Evolutionary conservation across 2,329 filamentous ascomycete genomes (phyloP).

Genomic region (Botrytis aclada): DNA sequence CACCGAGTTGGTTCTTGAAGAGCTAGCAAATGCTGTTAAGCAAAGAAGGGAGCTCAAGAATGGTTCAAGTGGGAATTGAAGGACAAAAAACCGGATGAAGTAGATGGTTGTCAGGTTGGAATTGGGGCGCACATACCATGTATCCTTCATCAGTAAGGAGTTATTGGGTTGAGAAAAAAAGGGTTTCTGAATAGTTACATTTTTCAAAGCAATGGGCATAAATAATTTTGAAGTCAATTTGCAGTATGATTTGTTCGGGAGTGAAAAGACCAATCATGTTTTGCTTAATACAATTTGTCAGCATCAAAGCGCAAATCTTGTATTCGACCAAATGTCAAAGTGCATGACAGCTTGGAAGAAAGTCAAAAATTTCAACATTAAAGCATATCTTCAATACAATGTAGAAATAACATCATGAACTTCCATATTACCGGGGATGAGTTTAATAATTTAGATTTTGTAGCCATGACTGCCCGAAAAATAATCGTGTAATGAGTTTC

Average conservation of each 20-base stretch:
- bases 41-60: conserved; percentile 56
- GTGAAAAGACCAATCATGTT: conserved; percentile 2
- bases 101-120: not conserved
- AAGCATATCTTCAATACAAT: not conserved
- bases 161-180: conserved; percentile 7
- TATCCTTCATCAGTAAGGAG: not conserved
- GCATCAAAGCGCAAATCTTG: not conserved
- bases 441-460: not conserved
- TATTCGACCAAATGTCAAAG: not conserved
- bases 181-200: conserved; percentile 3
- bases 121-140: not conserved
- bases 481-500: conserved; percentile 14
- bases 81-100: too few species aligned
- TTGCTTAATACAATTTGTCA: conserved; percentile 2
- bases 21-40: conserved; percentile 76
- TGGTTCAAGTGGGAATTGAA: conserved; percentile 21
- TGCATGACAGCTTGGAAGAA: not conserved
- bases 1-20: conserved; percentile 74
- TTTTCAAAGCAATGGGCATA: not conserved
- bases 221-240: not conserved
- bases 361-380: not conserved
- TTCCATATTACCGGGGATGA: not conserved
- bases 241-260: not conserved
- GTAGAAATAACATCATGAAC: not conserved
- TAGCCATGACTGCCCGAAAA: conserved; percentile 6